These are phyloP conservation scores for Cornus suecica DNA, from an alignment of 148 eudicot species.

Conservation along the genomic window DNA sequence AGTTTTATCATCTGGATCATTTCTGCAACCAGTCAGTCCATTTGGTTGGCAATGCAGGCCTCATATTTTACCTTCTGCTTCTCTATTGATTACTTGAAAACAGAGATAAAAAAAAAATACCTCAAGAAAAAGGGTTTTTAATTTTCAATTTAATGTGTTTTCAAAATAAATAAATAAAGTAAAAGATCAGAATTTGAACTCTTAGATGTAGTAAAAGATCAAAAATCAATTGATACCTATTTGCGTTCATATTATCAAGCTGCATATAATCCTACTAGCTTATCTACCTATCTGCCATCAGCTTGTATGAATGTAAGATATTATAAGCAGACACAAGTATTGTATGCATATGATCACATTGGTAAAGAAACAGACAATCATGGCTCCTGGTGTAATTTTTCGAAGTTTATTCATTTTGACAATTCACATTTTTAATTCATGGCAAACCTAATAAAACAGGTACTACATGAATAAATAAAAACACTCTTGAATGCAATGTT, in stretches of 20 bases:
- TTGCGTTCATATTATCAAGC: background rate
- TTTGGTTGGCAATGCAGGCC: too few relatives aligned
- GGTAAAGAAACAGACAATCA: background rate
- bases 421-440: background rate
- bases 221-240: too few relatives aligned
- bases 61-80: too few relatives aligned
- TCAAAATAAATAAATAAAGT: too few relatives aligned
- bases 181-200: too few relatives aligned
- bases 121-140: too few relatives aligned
- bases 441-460: background rate
- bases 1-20: too few relatives aligned
- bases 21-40: too few relatives aligned
- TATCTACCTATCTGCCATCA: background rate
- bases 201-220: too few relatives aligned
- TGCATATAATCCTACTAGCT: background rate
- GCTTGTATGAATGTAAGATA: background rate
- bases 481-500: background rate
- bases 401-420: background rate
- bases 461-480: background rate
- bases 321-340: background rate
- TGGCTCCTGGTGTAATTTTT: background rate
- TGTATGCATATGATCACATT: background rate
- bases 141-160: too few relatives aligned
- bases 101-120: too few relatives aligned
- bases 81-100: too few relatives aligned